Evolutionary conservation across 2,329 filamentous ascomycete species (phyloP).

Genomic region (Coleophoma crateriformis): DNA sequence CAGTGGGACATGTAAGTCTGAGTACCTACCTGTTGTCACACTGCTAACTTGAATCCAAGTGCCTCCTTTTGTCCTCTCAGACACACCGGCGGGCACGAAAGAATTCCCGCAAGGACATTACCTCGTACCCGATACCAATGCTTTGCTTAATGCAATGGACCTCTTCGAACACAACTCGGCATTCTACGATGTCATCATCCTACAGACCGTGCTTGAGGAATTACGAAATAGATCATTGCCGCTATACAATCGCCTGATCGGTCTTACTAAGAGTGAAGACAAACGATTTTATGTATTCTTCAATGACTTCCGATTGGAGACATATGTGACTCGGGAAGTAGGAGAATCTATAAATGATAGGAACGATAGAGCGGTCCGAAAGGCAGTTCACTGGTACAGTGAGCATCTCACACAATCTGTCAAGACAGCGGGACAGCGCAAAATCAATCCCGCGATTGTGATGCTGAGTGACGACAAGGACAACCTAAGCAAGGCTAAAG

Average conservation of each 20-base stretch:
- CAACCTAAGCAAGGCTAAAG: constrained; percentile 76
- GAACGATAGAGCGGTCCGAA: constrained; percentile 87
- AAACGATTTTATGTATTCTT: constrained; percentile 99
- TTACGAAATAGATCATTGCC: constrained; percentile 89
- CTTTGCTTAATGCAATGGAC: constrained; percentile 92
- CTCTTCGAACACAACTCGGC: constrained; percentile 87
- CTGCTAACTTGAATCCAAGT: constrained; percentile 40
- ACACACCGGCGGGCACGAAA: constrained; percentile 79
- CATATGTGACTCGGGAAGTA: constrained; percentile 67
- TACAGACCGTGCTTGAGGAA: constrained; percentile 96
- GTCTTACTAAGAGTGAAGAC: constrained; percentile 88
- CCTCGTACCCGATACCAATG: constrained; percentile 92
- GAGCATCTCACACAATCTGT: constrained; percentile 67
- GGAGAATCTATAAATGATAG: constrained; percentile 93
- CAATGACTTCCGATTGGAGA: constrained; percentile 95
- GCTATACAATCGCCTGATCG: constrained; percentile 88
- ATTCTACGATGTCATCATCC: constrained; percentile 93
- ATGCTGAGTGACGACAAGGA: constrained; percentile 93
- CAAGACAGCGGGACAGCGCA: constrained; percentile 43
- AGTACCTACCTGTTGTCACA: background rate
- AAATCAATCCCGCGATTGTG: constrained; percentile 68
- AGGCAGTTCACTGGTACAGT: constrained; percentile 84
- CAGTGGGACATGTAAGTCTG: constrained; percentile 60
- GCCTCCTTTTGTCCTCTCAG: constrained; percentile 80
- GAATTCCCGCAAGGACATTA: constrained; percentile 85